Evolutionary conservation across 1,284 basidiomycete species (phyloP).

Genomic region (Cutaneotrichosporon cavernicola): DNA sequence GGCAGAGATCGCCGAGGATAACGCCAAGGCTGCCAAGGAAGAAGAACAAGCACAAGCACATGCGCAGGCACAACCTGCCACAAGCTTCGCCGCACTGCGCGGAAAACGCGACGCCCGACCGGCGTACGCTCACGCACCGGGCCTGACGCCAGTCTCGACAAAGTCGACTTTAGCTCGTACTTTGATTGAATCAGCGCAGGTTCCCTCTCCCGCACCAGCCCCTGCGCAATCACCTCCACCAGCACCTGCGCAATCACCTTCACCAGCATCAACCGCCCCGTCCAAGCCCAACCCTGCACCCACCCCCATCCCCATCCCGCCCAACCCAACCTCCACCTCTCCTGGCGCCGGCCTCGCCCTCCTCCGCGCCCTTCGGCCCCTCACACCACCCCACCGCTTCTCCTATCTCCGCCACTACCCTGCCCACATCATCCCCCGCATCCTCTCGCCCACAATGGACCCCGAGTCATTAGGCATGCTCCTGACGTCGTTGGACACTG

Average conservation of each 20-base stretch:
- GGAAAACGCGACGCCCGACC: conserved; percentile 25
- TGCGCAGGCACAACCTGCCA: not conserved
- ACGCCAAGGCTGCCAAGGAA: not conserved
- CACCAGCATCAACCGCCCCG: not conserved
- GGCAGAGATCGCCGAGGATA: not conserved
- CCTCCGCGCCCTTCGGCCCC: conserved; percentile 28
- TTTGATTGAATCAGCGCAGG: no score
- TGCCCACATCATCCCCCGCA: conserved; percentile 27
- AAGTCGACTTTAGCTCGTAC: not conserved
- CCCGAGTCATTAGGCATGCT: conserved; percentile 44
- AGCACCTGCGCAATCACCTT: not conserved
- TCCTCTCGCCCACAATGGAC: conserved; percentile 40
- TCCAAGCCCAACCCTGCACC: not conserved
- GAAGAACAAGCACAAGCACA: not conserved
- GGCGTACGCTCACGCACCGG: conserved; percentile 11
- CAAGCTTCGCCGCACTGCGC: conserved; percentile 31
- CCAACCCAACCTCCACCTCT: conserved; percentile 31
- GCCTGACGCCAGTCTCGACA: not conserved
- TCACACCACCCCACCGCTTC: conserved; percentile 12
- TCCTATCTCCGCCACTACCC: conserved; percentile 30
- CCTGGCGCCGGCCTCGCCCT: conserved; percentile 41
- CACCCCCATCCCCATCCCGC: conserved; percentile 13
- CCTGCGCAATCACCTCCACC: not conserved
- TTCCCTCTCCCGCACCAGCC: not conserved
- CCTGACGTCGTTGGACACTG: conserved; percentile 25